These are phyloP conservation scores for Thielaviopsis musarum DNA, from an alignment of 2,329 filamentous ascomycete species.

Conservation along the genomic window DNA sequence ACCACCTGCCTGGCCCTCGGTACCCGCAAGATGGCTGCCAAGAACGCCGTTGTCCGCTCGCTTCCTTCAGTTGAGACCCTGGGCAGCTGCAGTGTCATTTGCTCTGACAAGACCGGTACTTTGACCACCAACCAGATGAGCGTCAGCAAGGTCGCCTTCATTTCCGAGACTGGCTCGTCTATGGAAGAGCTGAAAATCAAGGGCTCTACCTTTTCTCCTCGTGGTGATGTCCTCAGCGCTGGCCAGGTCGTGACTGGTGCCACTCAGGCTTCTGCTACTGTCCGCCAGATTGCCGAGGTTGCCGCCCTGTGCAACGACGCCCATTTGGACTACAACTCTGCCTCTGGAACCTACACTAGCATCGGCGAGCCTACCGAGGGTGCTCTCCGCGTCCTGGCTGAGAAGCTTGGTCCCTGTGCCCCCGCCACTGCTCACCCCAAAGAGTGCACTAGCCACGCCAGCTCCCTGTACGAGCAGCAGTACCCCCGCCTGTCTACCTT, in stretches of 20 bases:
- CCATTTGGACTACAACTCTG: slow-evolving; percentile 63
- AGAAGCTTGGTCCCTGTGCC: slow-evolving; percentile 82
- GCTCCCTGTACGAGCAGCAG: slow-evolving; percentile 65
- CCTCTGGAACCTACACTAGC: slow-evolving; percentile 56
- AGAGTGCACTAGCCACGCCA: slow-evolving; percentile 63
- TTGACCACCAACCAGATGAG: slow-evolving; percentile 99
- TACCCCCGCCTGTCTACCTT: slow-evolving; percentile 68
- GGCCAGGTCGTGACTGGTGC: slow-evolving; percentile 54
- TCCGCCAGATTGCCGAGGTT: slow-evolving; percentile 60
- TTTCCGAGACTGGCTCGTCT: slow-evolving; percentile 54
- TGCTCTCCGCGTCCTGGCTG: slow-evolving; percentile 72
- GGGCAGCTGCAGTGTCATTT: slow-evolving; percentile 97
- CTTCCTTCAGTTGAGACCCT: slow-evolving; percentile 93
- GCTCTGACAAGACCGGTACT: slow-evolving; percentile 97
- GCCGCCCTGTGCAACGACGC: slow-evolving; percentile 79
- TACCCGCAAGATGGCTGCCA: slow-evolving; percentile 95
- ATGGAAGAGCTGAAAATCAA: slow-evolving; percentile 80
- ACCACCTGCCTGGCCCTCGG: slow-evolving; percentile 95
- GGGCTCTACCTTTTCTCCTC: slow-evolving; percentile 81
- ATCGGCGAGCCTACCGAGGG: slow-evolving; percentile 94
- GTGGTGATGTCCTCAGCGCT: slow-evolving; percentile 52
- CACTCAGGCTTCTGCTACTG: slow-evolving; percentile 53
- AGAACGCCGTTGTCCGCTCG: slow-evolving; percentile 93
- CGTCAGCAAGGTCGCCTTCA: slow-evolving; percentile 78
- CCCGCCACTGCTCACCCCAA: slow-evolving; percentile 32